A percentile compares a stretch with the other conserved stretches of the same genome.
Conservation (phyloP, 495 filamentous ascomycete species). For the Parachaetomium inaequale region DNA sequence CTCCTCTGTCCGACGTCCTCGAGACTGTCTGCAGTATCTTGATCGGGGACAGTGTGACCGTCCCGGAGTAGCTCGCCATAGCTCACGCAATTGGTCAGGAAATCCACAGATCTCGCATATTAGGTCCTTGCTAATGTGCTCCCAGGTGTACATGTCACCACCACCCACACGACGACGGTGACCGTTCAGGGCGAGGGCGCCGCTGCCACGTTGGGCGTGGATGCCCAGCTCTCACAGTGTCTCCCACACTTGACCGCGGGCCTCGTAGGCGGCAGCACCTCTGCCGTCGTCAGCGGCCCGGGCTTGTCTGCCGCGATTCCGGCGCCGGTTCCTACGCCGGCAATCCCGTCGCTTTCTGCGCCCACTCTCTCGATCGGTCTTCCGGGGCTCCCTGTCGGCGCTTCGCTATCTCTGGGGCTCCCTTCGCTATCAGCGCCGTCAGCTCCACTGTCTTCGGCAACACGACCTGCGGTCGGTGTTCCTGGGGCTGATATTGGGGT, state of each 20-base stretch:
- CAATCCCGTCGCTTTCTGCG: neutral
- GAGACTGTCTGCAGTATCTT: neutral
- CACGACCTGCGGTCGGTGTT: neutral
- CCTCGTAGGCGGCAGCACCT: neutral
- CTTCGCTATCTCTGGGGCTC: neutral
- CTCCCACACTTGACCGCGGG: neutral
- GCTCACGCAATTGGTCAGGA: slow-evolving; percentile 4
- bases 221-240: neutral
- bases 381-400: neutral
- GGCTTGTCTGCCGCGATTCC: neutral
- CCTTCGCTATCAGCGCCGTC: neutral
- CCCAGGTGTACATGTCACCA: neutral
- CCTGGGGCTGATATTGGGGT: neutral
- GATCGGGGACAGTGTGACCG: slow-evolving; percentile 4
- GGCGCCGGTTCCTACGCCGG: no score
- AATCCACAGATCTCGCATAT: neutral
- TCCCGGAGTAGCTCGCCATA: neutral
- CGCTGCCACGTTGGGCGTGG: neutral
- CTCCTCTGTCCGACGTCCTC: slow-evolving; percentile 1
- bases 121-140: neutral
- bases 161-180: neutral
- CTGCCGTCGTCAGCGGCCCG: neutral
- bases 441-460: neutral
- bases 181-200: neutral
- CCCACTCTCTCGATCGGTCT: neutral